Conservation (phyloP, 2,329 filamentous ascomycete species). For the Penicillium sp. region DNA sequence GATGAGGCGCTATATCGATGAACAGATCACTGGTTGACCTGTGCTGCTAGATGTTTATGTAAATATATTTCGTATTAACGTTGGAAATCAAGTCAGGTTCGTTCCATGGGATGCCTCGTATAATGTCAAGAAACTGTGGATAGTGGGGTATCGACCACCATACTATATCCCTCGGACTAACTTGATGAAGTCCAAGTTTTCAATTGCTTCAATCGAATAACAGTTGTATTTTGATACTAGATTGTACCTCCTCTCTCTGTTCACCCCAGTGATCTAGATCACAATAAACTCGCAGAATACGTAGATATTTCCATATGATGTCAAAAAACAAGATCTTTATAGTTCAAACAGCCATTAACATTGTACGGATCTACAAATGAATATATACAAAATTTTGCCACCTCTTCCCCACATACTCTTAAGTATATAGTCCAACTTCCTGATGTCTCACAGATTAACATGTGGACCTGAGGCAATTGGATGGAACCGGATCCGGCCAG, state of each 20-base stretch:
- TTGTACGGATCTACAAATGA: not conserved
- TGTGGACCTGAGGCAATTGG: slow-evolving; percentile 1
- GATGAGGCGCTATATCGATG: slow-evolving; percentile 48
- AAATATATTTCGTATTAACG: not conserved
- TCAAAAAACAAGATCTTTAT: not conserved
- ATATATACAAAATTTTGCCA: not conserved
- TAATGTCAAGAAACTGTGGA: not conserved
- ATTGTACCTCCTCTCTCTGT: not conserved
- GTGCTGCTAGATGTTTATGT: not conserved
- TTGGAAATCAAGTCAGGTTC: not conserved
- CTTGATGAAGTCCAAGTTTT: not conserved
- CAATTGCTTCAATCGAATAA: not conserved
- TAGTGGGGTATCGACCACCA: not conserved
- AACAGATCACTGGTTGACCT: slow-evolving; percentile 34
- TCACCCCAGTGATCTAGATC: no score
- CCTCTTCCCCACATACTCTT: not conserved
- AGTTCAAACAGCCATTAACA: no score
- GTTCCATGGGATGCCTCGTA: not conserved
- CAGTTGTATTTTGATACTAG: not conserved
- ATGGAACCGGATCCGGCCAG: slow-evolving; percentile 4
- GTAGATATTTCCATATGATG: not conserved
- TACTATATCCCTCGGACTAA: not conserved
- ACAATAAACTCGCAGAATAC: not conserved
- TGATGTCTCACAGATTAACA: not conserved
- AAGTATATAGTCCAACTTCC: not conserved